These are phyloP conservation scores for Cadophora malorum DNA, from an alignment of 2,329 filamentous ascomycete genomes.

Conservation along the genomic window DNA sequence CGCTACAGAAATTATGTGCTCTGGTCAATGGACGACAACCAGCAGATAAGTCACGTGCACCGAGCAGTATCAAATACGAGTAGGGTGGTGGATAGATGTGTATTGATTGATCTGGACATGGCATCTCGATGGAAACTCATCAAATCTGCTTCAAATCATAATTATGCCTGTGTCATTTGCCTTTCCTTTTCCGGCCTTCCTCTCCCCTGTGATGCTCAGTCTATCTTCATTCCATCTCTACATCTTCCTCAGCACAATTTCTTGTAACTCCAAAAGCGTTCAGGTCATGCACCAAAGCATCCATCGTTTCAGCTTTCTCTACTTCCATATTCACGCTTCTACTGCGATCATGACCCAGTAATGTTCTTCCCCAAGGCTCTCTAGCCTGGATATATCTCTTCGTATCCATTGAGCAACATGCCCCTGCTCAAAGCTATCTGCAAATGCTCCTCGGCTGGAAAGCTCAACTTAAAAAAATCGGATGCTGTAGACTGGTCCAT, in stretches of 20 bases:
- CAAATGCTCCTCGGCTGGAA: not conserved
- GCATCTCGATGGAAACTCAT: not conserved
- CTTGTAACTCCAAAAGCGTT: not conserved
- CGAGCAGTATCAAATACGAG: slow-evolving; percentile 10
- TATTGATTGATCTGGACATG: not conserved
- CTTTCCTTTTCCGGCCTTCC: not conserved
- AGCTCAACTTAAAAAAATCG: not conserved
- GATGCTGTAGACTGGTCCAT: not conserved
- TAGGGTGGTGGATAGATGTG: not conserved
- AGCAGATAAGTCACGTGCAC: slow-evolving; percentile 39
- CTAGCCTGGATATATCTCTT: slow-evolving; percentile 4
- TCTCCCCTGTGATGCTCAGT: not conserved
- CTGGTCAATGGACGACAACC: slow-evolving; percentile 64
- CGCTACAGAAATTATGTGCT: slow-evolving; percentile 74
- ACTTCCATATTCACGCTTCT: not conserved
- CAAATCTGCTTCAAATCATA: not conserved
- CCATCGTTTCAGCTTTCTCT: not conserved
- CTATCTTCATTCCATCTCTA: not conserved
- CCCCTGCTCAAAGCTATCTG: slow-evolving; percentile 4
- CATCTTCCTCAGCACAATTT: not conserved
- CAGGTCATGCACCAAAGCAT: not conserved
- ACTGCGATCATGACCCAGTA: not conserved
- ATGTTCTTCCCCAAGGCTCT: not conserved
- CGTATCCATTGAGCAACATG: not conserved
- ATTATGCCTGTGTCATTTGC: not conserved